Base-by-base conservation (phyloP, 306 rosid species). In the Canavalia gladiata region DNA sequence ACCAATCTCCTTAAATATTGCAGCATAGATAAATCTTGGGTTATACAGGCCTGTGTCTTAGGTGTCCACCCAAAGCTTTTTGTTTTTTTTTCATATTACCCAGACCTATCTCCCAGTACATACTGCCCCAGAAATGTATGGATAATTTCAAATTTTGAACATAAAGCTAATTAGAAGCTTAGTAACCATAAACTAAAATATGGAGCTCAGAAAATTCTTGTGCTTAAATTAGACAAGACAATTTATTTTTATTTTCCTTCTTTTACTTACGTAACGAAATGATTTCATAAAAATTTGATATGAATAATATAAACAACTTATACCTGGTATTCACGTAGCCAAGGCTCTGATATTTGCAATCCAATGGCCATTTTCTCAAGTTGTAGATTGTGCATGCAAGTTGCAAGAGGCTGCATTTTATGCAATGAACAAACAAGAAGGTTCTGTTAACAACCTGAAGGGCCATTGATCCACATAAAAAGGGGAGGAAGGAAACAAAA, bases 261-360 rank as follows among this genome's bases (percentile, higher is more conserved):
- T 56, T 49, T n/a, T 13, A 6, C 37, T 65, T 39, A 54, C 57
- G 45, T 35, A 39, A 45, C 4, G 31, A 57, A 76, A 76, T 31
- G 12, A 60, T 37, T 34, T 45, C 74, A 28, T 9, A 72, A 56
- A 66, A 60, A 8, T 8, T 55, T 52, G 54, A 60, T 31, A 62
- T 33, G 35, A 30, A 63, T 70, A 56, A 25, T 10, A 64, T 8
- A 79, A 78, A 77, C 42, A 68, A 69, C 43, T 46, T 28, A 33
- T 85, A 94, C 99, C 99, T 95, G 99, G 85, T 95, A 95, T 93
- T 95, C 99, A 4, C 99, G 99, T n/a, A 93, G 85, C 99, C 98
- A 93, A 39, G 99, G 99, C 88, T 95, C 99, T 65, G 97, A 75
- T 83, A 95, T 93, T 87, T 95, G 99, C 91, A 95, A 77, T 69